A percentile compares a stretch with the other conserved stretches of the same genome.
Conservation (phyloP, 2,329 filamentous ascomycete species). For the Lecanicillium sp. region DNA sequence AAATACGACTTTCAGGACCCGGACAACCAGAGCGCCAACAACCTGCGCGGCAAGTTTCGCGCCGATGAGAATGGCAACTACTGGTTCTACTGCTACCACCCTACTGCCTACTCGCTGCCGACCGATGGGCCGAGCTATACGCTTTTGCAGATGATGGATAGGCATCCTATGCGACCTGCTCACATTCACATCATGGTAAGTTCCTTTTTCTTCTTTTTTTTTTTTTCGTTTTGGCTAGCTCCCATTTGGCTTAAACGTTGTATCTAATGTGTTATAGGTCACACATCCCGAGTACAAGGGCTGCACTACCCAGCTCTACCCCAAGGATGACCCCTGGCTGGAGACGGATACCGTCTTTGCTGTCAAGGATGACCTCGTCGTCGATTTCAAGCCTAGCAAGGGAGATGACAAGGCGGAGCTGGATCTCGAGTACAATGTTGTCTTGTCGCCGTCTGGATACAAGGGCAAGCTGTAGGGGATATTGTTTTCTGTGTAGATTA, state of each 20-base stretch:
- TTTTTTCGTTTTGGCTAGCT: background rate
- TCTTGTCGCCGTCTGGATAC: conserved; percentile 35
- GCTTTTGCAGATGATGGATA: conserved; percentile 36
- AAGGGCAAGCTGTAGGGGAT: conserved; percentile 24
- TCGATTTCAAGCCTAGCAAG: conserved; percentile 38
- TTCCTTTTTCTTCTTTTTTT: conserved; percentile 1
- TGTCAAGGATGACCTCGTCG: conserved; percentile 43
- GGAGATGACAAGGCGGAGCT: conserved; percentile 27
- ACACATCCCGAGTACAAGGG: conserved; percentile 59
- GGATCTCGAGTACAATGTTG: conserved; percentile 34
- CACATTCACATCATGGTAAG: conserved; percentile 43
- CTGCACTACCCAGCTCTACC: conserved; percentile 71
- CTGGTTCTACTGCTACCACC: conserved; percentile 67
- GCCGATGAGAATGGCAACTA: conserved; percentile 62
- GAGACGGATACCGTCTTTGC: conserved; percentile 38
- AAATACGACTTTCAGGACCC: conserved; percentile 72
- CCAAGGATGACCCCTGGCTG: conserved; percentile 58
- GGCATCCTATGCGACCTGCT: conserved; percentile 39
- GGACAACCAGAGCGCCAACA: conserved; percentile 61
- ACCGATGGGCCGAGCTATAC: conserved; percentile 45
- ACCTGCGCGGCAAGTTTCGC: conserved; percentile 68
- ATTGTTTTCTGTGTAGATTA: background rate
- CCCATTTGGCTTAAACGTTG: background rate
- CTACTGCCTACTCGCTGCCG: conserved; percentile 61
- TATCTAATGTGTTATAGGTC: conserved; percentile 20